Percentiles rank a stretch among this genome's conserved stretches.
These are phyloP conservation scores for Achaetomiella virescens DNA, from an alignment of 495 filamentous ascomycete species.

Conservation along the genomic window DNA sequence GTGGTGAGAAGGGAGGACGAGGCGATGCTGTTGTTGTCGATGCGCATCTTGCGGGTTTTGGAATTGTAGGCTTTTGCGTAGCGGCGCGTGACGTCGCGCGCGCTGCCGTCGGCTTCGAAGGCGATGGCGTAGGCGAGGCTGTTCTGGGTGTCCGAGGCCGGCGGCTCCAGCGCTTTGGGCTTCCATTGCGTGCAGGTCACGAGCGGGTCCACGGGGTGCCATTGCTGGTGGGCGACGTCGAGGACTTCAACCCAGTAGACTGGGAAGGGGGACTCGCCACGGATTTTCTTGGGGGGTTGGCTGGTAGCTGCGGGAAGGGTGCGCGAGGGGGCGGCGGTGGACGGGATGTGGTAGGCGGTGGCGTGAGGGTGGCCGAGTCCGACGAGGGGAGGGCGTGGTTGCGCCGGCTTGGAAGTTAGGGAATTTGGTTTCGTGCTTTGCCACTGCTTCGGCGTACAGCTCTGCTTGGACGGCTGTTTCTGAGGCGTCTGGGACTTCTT, in stretches of 20 bases:
- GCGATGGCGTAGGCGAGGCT: constrained; percentile 75
- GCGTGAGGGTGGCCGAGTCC: constrained; percentile 41
- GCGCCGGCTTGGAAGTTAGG: constrained; percentile 12
- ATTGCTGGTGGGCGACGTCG: constrained; percentile 77
- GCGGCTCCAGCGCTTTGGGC: constrained; percentile 68
- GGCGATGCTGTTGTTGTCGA: constrained; percentile 47
- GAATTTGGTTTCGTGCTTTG: constrained; percentile 26
- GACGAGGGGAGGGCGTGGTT: constrained; percentile 24
- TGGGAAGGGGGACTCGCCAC: constrained; percentile 62
- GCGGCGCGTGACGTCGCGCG: constrained; percentile 72
- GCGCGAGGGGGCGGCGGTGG: constrained; percentile 15
- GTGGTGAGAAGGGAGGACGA: not conserved
- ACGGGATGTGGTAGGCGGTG: constrained; percentile 33
- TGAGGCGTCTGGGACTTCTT: constrained; percentile 24
- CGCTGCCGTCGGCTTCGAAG: constrained; percentile 69
- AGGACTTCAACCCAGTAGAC: constrained; percentile 94
- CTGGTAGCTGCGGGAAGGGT: constrained; percentile 18
- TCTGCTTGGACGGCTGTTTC: constrained; percentile 24
- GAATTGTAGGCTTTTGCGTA: constrained; percentile 80
- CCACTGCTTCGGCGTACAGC: constrained; percentile 28
- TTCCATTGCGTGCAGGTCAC: constrained; percentile 72
- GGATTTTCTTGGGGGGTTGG: constrained; percentile 36
- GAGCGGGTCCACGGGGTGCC: constrained; percentile 81
- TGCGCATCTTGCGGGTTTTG: constrained; percentile 70
- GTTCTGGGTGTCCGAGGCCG: constrained; percentile 64